Evolutionary conservation across 805 yeast species (phyloP).

Genomic region (Candida sanyiensis): DNA sequence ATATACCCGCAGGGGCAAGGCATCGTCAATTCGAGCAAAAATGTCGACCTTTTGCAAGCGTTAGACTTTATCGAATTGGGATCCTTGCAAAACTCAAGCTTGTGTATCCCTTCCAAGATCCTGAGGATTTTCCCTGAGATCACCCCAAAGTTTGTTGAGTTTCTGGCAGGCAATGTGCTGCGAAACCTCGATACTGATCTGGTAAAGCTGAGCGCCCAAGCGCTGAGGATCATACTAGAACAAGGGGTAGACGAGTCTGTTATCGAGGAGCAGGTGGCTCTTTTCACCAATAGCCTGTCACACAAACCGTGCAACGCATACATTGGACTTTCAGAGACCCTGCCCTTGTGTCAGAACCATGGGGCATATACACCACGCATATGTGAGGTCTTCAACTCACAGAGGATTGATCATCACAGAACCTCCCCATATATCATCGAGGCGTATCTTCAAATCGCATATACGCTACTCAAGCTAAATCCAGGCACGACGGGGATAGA

Average conservation of each 20-base stretch:
- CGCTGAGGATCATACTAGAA: constrained; percentile 26
- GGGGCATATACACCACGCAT: background rate
- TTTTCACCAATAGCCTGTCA: constrained; percentile 9
- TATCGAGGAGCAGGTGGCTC: constrained; percentile 3
- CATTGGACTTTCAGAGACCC: constrained; percentile 19
- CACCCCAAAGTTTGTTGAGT: constrained; percentile 26
- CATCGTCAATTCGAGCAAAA: constrained; percentile 30
- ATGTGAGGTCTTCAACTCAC: constrained; percentile 5
- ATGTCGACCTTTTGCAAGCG: constrained; percentile 50
- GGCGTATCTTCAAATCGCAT: constrained; percentile 24
- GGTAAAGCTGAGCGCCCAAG: constrained; percentile 36
- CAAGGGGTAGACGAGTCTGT: background rate
- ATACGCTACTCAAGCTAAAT: constrained; percentile 7
- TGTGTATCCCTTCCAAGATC: constrained; percentile 30
- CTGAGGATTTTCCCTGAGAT: constrained; percentile 23
- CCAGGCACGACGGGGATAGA: constrained; percentile 1
- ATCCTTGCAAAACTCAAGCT: constrained; percentile 35
- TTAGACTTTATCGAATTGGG: constrained; percentile 50
- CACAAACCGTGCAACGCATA: constrained; percentile 16
- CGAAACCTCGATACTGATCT: constrained; percentile 36
- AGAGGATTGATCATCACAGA: constrained; percentile 21
- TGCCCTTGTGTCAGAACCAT: constrained; percentile 9
- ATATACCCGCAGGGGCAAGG: constrained; percentile 15
- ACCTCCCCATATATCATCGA: constrained; percentile 19
- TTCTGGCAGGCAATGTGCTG: constrained; percentile 29